Evolutionary conservation across 2,329 filamentous ascomycete genomes (phyloP).

Genomic region (Diaporthe vexans): DNA sequence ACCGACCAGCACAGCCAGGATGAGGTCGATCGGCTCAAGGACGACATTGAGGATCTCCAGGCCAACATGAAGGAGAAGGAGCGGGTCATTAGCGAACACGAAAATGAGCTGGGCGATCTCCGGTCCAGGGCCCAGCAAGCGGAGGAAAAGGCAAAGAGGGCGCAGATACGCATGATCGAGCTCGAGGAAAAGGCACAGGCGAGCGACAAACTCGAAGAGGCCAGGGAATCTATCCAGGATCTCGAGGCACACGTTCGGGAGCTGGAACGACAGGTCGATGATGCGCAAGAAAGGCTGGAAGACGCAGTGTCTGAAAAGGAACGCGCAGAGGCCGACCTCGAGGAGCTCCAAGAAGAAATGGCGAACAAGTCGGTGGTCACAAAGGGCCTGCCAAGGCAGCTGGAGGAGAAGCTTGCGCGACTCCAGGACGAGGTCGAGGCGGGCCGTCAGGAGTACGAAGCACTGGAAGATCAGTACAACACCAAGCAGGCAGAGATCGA

Average conservation of each 20-base stretch:
- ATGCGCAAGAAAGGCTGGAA: conserved; percentile 67
- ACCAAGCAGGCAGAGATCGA: conserved; percentile 62
- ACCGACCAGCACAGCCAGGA: conserved; percentile 59
- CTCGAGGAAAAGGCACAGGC: conserved; percentile 70
- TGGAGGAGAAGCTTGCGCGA: conserved; percentile 77
- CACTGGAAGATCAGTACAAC: conserved; percentile 65
- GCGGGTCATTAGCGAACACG: conserved; percentile 68
- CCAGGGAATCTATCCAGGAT: conserved; percentile 70
- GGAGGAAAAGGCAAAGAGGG: conserved; percentile 71
- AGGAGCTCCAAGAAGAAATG: conserved; percentile 82
- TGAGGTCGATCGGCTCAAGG: conserved; percentile 55
- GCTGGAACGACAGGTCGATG: conserved; percentile 67
- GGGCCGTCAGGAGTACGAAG: conserved; percentile 62
- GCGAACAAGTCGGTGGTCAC: conserved; percentile 83
- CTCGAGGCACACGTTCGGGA: conserved; percentile 68
- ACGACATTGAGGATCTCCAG: conserved; percentile 69
- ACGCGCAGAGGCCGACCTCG: conserved; percentile 70
- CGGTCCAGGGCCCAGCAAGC: conserved; percentile 62
- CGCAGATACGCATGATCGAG: conserved; percentile 64
- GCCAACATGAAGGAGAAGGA: conserved; percentile 70
- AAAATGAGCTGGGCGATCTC: conserved; percentile 65
- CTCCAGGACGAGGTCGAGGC: conserved; percentile 76
- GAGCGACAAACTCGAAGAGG: conserved; percentile 67
- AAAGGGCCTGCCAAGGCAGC: conserved; percentile 80
- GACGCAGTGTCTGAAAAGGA: conserved; percentile 68